Conservation (phyloP, 352 stramenopile genomes). For the Pythium inflatum region DNA sequence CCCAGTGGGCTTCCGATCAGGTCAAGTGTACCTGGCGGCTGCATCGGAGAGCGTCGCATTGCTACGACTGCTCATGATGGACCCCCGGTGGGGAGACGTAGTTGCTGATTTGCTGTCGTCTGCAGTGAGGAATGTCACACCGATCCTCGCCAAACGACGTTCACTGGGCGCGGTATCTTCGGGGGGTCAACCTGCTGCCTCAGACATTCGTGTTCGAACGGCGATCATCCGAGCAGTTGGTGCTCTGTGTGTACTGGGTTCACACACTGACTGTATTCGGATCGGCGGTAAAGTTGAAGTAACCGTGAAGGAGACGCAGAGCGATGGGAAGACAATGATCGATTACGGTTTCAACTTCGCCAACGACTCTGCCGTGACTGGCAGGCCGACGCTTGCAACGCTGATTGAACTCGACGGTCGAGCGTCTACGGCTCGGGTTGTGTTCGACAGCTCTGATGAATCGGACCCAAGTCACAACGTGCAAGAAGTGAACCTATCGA, state of each 20-base stretch:
- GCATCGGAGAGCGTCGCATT: conserved; percentile 85
- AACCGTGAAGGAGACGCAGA: conserved; percentile 44
- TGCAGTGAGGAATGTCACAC: conserved; percentile 76
- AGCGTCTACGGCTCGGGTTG: conserved; percentile 71
- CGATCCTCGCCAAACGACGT: conserved; percentile 43
- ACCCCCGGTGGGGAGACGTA: conserved; percentile 61
- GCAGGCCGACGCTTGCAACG: conserved; percentile 60
- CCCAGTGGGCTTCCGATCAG: conserved; percentile 78
- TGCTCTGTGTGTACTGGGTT: conserved; percentile 81
- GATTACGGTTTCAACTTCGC: conserved; percentile 65
- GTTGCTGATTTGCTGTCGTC: conserved; percentile 71
- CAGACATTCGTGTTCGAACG: conserved; percentile 67
- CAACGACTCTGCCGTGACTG: conserved; percentile 21
- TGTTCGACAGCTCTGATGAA: conserved; percentile 71
- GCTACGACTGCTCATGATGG: conserved; percentile 68
- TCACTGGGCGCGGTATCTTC: not conserved
- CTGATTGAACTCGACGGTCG: conserved; percentile 76
- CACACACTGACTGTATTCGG: conserved; percentile 82
- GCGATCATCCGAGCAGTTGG: conserved; percentile 82
- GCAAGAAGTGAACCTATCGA: conserved; percentile 74
- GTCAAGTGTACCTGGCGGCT: conserved; percentile 76
- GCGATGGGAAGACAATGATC: conserved; percentile 34
- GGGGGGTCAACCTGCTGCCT: conserved; percentile 23
- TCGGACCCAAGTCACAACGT: conserved; percentile 84
- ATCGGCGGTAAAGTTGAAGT: conserved; percentile 81